Conservation (phyloP, 768 basidiomycete genomes). For the Tulasnella sp. region DNA sequence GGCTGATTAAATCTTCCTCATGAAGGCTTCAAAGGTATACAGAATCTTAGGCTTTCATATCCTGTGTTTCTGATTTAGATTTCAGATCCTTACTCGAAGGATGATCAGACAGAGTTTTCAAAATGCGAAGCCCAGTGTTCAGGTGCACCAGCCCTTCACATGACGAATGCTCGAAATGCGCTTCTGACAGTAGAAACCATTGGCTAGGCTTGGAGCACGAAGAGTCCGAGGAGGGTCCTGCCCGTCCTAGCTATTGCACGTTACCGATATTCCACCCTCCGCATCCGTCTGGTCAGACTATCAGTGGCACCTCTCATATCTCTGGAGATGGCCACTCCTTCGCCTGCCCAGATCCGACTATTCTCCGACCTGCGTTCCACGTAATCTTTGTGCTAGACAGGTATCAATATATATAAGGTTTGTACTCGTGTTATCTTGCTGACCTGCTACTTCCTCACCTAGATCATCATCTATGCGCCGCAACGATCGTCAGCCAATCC, state of each 20-base stretch:
- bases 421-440: neutral
- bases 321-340: constrained; percentile 50
- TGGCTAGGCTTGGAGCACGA: constrained; percentile 42
- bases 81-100: constrained; percentile 49
- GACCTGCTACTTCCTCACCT: constrained; percentile 28
- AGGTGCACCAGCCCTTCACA: neutral
- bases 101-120: constrained; percentile 43
- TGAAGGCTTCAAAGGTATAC: constrained; percentile 11
- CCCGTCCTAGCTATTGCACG: constrained; percentile 44
- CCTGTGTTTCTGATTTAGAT: neutral
- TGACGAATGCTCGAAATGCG: neutral
- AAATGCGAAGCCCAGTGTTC: constrained; percentile 37
- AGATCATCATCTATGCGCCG: constrained; percentile 44
- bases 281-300: constrained; percentile 23
- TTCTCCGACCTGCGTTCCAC: constrained; percentile 42
- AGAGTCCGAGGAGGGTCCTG: constrained; percentile 29
- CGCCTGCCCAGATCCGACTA: constrained; percentile 41
- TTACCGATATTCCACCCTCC: constrained; percentile 44
- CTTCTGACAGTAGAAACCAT: neutral
- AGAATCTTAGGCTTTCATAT: neutral
- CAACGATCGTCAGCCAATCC: constrained; percentile 37
- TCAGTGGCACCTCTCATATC: constrained; percentile 36
- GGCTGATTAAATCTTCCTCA: too few relatives aligned
- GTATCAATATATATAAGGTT: constrained; percentile 22
- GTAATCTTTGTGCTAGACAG: constrained; percentile 45